These are phyloP conservation scores for Globisporangium megalacanthum DNA, from an alignment of 352 stramenopile genomes.

Conservation along the genomic window DNA sequence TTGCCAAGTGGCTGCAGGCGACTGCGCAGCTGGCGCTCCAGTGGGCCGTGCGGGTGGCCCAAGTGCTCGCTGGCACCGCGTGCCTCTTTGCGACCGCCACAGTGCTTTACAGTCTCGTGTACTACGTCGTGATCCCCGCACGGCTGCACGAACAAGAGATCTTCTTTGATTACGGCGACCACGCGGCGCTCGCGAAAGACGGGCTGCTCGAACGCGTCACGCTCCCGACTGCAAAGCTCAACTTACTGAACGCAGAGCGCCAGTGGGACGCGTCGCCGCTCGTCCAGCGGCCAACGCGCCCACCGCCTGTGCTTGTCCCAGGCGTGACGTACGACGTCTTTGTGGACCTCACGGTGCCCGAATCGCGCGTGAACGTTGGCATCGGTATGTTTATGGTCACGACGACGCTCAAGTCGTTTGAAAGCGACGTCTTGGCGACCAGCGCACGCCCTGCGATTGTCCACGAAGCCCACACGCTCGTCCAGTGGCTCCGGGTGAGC, in stretches of 20 bases:
- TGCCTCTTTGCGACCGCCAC: conserved; percentile 51
- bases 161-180: conserved; percentile 70
- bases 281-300: conserved; percentile 12
- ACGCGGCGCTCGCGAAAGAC: conserved; percentile 24
- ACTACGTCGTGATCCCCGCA: conserved; percentile 76
- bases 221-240: conserved; percentile 45
- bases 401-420: conserved; percentile 33
- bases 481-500: conserved; percentile 38
- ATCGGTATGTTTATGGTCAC: conserved; percentile 79
- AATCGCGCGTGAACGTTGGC: conserved; percentile 52
- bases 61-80: conserved; percentile 28
- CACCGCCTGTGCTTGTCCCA: conserved; percentile 38
- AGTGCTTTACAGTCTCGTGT: conserved; percentile 61
- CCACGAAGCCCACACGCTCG: conserved; percentile 49
- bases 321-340: conserved; percentile 78
- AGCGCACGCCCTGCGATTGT: conserved; percentile 61
- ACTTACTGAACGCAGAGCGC: conserved; percentile 47
- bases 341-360: conserved; percentile 62
- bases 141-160: conserved; percentile 72
- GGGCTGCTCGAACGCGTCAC: background rate
- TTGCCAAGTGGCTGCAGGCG: conserved; percentile 18
- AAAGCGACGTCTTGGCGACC: conserved; percentile 26
- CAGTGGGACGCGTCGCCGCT: conserved; percentile 50
- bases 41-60: conserved; percentile 28
- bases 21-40: conserved; percentile 29